Base-by-base conservation (phyloP, 2,329 filamentous ascomycete genomes). In the Cadophora luteo-olivacea region DNA sequence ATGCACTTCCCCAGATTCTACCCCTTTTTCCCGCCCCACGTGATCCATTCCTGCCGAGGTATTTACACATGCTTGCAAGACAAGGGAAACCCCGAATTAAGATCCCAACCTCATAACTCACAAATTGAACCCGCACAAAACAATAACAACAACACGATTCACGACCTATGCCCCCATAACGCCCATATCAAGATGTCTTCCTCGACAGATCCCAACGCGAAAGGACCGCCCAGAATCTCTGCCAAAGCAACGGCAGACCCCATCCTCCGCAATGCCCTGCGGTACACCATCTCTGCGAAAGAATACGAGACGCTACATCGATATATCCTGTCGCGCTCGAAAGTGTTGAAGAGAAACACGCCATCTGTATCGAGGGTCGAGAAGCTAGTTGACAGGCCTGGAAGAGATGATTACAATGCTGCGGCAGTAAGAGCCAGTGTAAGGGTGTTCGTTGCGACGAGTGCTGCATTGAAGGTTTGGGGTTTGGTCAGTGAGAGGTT, bases 221-320 rank as follows among this genome's bases (percentile, higher is more conserved):
- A 55, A 32, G 19, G 49, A 25, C 19, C 49, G 52, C 67, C 73
- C 52, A 71, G 72, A 24, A 49, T 75, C 54, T 76, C 76, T 3
- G 75, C 76, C 11, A 77, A 76, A 68, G 74, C 72, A 41, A 78
- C 80, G 48, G 78, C 80, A 68, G 91, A 95, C 73, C 91, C 92
- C 5, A 85, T 97, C 71, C 85, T 97, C 67, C 92, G 92, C 80
- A 97, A 96, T 79, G 90, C 93, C 54, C 85, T 97, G 68, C 91
- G 94, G 73, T 94, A 97, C 81, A 96, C 92, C 68, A 93, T 94
- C 77, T 91, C 89, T 7, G 89, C 93, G 52, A 89, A 91, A 79
- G 94, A 97, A 79, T 97, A 97, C 80, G 90, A 92, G 73, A 83
- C 91, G 0, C 86, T 97, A 22, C 93, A 97, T 80, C 90, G 91